Evolutionary conservation across 768 basidiomycete species (phyloP).

Genomic region (Russula lepida): DNA sequence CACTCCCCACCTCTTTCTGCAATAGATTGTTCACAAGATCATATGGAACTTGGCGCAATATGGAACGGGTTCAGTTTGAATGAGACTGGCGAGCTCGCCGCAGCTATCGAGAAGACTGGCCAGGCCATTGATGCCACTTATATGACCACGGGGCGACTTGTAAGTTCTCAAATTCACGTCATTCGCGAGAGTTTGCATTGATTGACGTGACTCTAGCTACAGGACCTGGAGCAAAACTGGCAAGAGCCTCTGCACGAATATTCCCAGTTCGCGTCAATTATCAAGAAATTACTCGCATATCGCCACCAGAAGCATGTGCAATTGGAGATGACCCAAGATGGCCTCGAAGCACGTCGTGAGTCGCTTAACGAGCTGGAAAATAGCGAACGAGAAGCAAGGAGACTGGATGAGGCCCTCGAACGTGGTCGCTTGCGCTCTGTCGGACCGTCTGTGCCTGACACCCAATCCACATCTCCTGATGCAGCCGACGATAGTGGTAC

Average conservation of each 20-base stretch:
- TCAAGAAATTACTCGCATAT: constrained; percentile 88
- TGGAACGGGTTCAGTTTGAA: constrained; percentile 91
- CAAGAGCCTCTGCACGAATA: constrained; percentile 96
- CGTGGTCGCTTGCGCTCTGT: constrained; percentile 37
- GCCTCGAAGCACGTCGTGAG: constrained; percentile 74
- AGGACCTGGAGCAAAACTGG: constrained; percentile 91
- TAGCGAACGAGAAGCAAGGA: constrained; percentile 82
- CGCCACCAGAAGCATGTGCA: constrained; percentile 98
- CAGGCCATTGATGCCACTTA: constrained; percentile 94
- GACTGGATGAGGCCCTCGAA: constrained; percentile 82
- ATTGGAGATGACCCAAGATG: constrained; percentile 94
- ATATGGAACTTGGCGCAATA: constrained; percentile 84
- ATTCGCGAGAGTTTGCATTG: not conserved
- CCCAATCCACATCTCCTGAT: not conserved
- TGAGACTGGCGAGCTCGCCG: constrained; percentile 63
- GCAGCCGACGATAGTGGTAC: not conserved
- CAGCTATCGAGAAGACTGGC: constrained; percentile 91
- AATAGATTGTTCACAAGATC: constrained; percentile 74
- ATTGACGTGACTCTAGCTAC: constrained; percentile 44
- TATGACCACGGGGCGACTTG: constrained; percentile 84
- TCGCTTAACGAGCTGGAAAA: constrained; percentile 84
- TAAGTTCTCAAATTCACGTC: constrained; percentile 31
- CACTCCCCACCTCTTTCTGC: not conserved
- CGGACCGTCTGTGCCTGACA: not conserved
- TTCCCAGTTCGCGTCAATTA: constrained; percentile 87